Evolutionary conservation across 1,284 basidiomycete genomes (phyloP).

Genomic region (Ganoderma resinaceum): DNA sequence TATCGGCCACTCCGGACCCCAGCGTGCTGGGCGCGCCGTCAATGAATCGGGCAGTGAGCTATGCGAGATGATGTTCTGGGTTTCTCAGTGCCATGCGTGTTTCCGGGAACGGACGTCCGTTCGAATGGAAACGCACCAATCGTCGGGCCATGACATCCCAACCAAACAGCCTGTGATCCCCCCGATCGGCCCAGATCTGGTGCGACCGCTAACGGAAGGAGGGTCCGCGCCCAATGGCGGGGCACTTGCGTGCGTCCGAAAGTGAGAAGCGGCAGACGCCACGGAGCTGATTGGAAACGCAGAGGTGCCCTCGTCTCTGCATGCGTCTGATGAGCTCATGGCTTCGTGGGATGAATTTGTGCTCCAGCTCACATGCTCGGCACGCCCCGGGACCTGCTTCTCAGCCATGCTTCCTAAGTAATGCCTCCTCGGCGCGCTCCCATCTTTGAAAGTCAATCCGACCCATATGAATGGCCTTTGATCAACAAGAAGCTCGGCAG

Average conservation of each 20-base stretch:
- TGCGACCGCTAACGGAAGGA: conserved; percentile 8
- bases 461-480: conserved; percentile 14
- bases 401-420: conserved; percentile 27
- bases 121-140: conserved; percentile 23
- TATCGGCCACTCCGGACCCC: conserved; percentile 29
- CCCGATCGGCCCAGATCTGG: conserved; percentile 21
- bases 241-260: conserved; percentile 6
- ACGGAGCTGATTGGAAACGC: conserved; percentile 31
- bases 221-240: conserved; percentile 6
- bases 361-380: conserved; percentile 25
- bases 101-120: conserved; percentile 25
- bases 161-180: conserved; percentile 15
- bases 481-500: conserved; percentile 20
- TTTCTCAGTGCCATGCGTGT: conserved; percentile 30
- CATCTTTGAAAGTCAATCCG: conserved; percentile 16
- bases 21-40: conserved; percentile 18
- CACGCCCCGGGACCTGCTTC: conserved; percentile 17
- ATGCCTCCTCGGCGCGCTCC: conserved; percentile 25
- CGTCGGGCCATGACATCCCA: conserved; percentile 18
- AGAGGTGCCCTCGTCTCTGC: conserved; percentile 19
- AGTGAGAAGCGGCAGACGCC: conserved; percentile 20
- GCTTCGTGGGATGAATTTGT: conserved; percentile 8
- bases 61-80: conserved; percentile 24
- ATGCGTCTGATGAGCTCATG: conserved; percentile 23
- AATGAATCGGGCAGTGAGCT: conserved; percentile 29